These are phyloP conservation scores for Nannochloropsis gaditana DNA, from an alignment of 108 stramenopile species.

Conservation along the genomic window DNA sequence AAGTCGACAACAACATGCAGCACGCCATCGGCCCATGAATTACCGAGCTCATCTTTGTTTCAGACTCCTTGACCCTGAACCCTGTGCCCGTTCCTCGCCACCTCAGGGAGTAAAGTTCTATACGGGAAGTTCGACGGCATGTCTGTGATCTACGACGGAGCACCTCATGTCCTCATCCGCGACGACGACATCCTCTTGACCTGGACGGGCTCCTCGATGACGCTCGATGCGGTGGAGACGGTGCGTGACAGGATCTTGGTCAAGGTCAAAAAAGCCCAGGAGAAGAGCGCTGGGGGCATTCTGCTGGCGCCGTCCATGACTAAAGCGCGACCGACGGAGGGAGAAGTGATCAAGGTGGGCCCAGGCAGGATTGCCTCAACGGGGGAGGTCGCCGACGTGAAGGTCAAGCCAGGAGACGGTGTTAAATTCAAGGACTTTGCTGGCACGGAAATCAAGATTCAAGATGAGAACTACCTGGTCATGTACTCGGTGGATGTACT, in stretches of 20 bases:
- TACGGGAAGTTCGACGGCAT: slow-evolving; percentile 88
- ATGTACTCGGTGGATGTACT: slow-evolving; percentile 85
- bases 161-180: slow-evolving; percentile 77
- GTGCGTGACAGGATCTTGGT: slow-evolving; percentile 83
- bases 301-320: slow-evolving; percentile 72
- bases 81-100: not conserved
- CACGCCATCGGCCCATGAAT: not conserved
- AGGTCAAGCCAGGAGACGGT: slow-evolving; percentile 69
- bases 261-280: slow-evolving; percentile 59
- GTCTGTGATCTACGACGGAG: slow-evolving; percentile 77
- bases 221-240: slow-evolving; percentile 67
- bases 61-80: not conserved
- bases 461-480: slow-evolving; percentile 72
- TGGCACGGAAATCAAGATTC: slow-evolving; percentile 81
- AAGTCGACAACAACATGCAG: slow-evolving; percentile 55
- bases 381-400: slow-evolving; percentile 65
- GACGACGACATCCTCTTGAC: slow-evolving; percentile 84
- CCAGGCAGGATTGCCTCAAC: slow-evolving; percentile 76
- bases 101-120: slow-evolving; percentile 74
- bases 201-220: slow-evolving; percentile 74
- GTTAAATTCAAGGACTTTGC: slow-evolving; percentile 92
- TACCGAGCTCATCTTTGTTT: not conserved
- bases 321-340: slow-evolving; percentile 67
- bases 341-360: slow-evolving; percentile 82
- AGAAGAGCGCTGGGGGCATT: slow-evolving; percentile 71